Evolutionary conservation across 805 yeast species (phyloP), one percentile per base, ranked within the genome.

Genomic region (Teunomyces cretensis): DNA sequence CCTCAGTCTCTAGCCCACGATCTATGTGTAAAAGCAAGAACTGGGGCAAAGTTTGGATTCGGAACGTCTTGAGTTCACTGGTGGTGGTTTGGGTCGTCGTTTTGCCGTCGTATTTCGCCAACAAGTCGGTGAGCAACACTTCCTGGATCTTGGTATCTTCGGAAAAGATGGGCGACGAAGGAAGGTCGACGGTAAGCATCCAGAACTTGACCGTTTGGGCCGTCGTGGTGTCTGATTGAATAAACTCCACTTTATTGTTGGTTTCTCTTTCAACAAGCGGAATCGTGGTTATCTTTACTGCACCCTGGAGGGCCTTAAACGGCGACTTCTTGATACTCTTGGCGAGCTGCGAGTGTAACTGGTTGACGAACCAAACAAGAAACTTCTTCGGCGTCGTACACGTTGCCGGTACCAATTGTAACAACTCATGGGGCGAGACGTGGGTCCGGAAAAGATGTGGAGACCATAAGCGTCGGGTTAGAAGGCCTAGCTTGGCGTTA

Each of bases 391-490:
- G 92, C 35, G 79, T 17, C 8, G 27, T 3, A 8, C 22, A 24
- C 9, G 33, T 6, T 16, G 64, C 53, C 1, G 76, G 61, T 4
- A 84, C 61, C 48, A 65, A 68, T 46, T 81, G 81, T 37, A 84
- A 57, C 6, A 88, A 62, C 41, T 83, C 88, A 56, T 80, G 85
- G 1, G 88, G 83, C 0, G 92, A 81, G 2, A 86, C 70, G 54
- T 85, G 88, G 2, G 74, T 60, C 51, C 76, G 79, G 60, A 81
- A 81, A 16, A 86, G 67, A 33, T 65, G 64, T 0, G 75, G 65
- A 4, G 84, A 84, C 91, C 92, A 88, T 8, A 85, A 39, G 51
- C 81, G 84, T 47, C 84, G 72, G 0, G 78, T 53, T 15, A 84
- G 57, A 4, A 70, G 48, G 0, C 81, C 70, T 30, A 84, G 59